Percentiles rank a stretch among this genome's conserved stretches.
Evolutionary conservation across 768 basidiomycete genomes (phyloP).

Genomic region (Cystofilobasidium capitatum): DNA sequence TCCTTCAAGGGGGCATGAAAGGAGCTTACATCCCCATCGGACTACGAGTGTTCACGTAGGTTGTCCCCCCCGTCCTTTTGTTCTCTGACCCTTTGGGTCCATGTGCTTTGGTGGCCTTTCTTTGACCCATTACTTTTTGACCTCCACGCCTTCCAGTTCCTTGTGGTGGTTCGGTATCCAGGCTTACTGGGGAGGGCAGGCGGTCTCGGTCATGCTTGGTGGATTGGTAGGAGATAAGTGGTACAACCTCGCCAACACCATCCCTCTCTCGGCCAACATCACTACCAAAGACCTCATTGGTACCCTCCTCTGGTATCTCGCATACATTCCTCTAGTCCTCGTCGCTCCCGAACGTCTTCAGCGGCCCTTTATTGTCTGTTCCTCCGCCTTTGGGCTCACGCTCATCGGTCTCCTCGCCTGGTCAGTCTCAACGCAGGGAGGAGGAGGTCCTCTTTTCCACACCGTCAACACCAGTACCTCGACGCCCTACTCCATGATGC

Average conservation of each 20-base stretch:
- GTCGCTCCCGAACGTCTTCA: conserved; percentile 30
- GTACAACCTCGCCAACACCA: conserved; percentile 25
- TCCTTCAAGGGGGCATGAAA: conserved; percentile 31
- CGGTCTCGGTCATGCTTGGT: conserved; percentile 29
- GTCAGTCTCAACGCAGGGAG: too few relatives aligned
- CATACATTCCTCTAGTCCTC: conserved; percentile 26
- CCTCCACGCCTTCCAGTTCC: neutral
- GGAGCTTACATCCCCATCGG: conserved; percentile 26
- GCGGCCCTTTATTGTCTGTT: conserved; percentile 28
- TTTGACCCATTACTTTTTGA: too few relatives aligned
- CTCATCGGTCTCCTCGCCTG: too few relatives aligned
- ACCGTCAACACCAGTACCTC: conserved; percentile 18
- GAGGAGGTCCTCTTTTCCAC: too few relatives aligned
- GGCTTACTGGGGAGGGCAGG: conserved; percentile 32
- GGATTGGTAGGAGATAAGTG: too few relatives aligned
- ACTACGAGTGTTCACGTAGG: conserved; percentile 29
- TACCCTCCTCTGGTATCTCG: conserved; percentile 28
- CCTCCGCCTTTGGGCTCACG: conserved; percentile 22
- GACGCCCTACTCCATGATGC: conserved; percentile 27
- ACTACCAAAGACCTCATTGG: conserved; percentile 27
- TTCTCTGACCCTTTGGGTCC: too few relatives aligned
- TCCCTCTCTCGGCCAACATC: conserved; percentile 19
- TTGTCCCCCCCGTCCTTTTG: too few relatives aligned
- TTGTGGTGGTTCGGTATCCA: conserved; percentile 30
- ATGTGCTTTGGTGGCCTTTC: too few relatives aligned